Evolutionary conservation across 208 protist species (phyloP), one percentile per base, ranked within the genome.

Genomic region (Strigomonas culicis): DNA sequence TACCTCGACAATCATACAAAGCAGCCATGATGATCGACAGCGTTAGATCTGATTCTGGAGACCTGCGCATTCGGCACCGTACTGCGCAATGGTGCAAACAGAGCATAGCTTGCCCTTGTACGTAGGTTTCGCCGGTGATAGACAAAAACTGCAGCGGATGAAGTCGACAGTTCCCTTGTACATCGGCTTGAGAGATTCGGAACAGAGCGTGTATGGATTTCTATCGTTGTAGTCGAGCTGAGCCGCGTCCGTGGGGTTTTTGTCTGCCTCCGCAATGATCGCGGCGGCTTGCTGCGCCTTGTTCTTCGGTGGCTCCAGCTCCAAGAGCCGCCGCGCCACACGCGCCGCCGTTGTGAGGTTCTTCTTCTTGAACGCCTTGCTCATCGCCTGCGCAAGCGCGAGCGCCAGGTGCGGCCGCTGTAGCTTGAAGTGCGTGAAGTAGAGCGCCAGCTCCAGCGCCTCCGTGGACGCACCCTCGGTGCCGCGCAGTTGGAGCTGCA

Each of bases 381-480:
- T 95, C 94, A 98, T 98, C 13, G 97, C 97, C 34, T 97, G 94
- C 13, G 94, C 81, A 2, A 99, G 77, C 32, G 79, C 74, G 22
- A 99, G 77, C 10, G 82, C 87, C 31, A 98, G 64, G 74, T 99
- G 98, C 2, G 78, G 59, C 7, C 86, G 73, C 63, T 98, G 84
- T 17, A 99, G 78, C 34, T 98, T 92, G 69, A 95, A 99, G 86
- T 99, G 92, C 25, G 98, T 99, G 65, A 99, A 98, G 74, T 99
- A 99, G 31, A 98, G 86, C 0, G 98, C 90, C n/a, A 99, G 76
- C 78, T 98, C 96, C 8, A 88, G 75, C 21, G 80, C 68, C 50
- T 92, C 74, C 19, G 56, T 59, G 3, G 72, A 79, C 55, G 72
- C 63, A 7, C 72, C 66, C 24, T 79, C 78, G n/a, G 87, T 31